phyloP scores from a whole-genome alignment of 345 rosid genomes.

The Gossypium sturtianum region DNA sequence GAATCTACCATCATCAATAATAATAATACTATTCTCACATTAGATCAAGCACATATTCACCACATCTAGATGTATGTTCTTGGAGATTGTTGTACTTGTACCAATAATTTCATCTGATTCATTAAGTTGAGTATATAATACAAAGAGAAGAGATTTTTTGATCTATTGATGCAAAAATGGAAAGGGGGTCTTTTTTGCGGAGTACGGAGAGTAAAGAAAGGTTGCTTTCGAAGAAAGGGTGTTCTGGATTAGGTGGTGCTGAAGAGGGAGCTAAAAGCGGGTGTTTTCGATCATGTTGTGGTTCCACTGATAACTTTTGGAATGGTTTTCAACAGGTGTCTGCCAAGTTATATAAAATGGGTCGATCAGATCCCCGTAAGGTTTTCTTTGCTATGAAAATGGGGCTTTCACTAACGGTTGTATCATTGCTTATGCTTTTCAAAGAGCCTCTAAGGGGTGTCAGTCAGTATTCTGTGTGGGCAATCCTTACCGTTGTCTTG shows the following conservation, averaged over 20 bases:
- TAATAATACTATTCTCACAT: not conserved
- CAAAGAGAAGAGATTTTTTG: too few relatives aligned
- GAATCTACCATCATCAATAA: too few relatives aligned
- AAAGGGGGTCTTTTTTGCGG: slow-evolving; percentile 32
- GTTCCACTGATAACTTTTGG: slow-evolving; percentile 34
- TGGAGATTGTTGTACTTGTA: not conserved
- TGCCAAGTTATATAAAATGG: slow-evolving; percentile 45
- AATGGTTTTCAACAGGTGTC: slow-evolving; percentile 18
- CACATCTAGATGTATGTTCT: not conserved
- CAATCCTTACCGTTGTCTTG: slow-evolving; percentile 80
- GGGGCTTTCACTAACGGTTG: slow-evolving; percentile 56
- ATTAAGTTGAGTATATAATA: too few relatives aligned
- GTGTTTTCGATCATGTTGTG: slow-evolving; percentile 44
- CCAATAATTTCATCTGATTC: too few relatives aligned
- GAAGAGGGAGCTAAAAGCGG: slow-evolving; percentile 27
- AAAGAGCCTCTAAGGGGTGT: slow-evolving; percentile 40
- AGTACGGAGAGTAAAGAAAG: slow-evolving; percentile 50
- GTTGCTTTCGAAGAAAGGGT: slow-evolving; percentile 40
- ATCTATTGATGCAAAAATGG: slow-evolving; percentile 21
- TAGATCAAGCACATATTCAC: not conserved
- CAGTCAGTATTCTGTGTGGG: slow-evolving; percentile 72
- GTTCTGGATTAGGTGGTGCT: slow-evolving; percentile 39
- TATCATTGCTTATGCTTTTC: slow-evolving; percentile 52
- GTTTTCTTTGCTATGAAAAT: slow-evolving; percentile 55
- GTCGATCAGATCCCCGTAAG: slow-evolving; percentile 58